phyloP scores from a whole-genome alignment of 805 yeast species.

The Pichia eremophila region DNA sequence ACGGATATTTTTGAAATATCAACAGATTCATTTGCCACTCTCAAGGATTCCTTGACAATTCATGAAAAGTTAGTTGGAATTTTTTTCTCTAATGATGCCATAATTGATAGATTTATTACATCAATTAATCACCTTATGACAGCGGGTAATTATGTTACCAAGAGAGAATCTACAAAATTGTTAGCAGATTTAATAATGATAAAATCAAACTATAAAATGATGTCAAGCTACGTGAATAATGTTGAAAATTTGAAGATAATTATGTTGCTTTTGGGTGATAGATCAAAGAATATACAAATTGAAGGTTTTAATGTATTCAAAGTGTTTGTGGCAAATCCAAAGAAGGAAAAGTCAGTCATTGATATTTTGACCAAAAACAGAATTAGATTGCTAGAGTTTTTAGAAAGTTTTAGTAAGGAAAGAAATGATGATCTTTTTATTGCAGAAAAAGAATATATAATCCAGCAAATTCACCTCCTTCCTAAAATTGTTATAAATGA shows the following conservation, averaged over 20 bases:
- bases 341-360: conserved; percentile 65
- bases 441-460: conserved; percentile 75
- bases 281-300: conserved; percentile 76
- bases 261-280: conserved; percentile 81
- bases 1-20: conserved; percentile 78
- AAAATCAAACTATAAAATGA: conserved; percentile 59
- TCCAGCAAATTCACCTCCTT: conserved; percentile 60
- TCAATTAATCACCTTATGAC: conserved; percentile 62
- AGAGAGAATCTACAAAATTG: conserved; percentile 78
- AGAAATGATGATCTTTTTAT: conserved; percentile 49
- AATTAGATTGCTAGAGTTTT: conserved; percentile 60
- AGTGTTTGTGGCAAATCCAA: conserved; percentile 93
- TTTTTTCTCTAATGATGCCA: conserved; percentile 47
- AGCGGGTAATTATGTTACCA: conserved; percentile 80
- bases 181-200: conserved; percentile 63
- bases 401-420: conserved; percentile 54
- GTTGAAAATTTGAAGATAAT: conserved; percentile 76
- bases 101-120: conserved; percentile 44
- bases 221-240: conserved; percentile 69
- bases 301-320: conserved; percentile 93
- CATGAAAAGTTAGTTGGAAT: conserved; percentile 65
- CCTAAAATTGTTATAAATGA: conserved; percentile 41
- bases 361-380: conserved; percentile 82
- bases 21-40: conserved; percentile 78
- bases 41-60: conserved; percentile 55